Evolutionary conservation across 495 filamentous ascomycete species (phyloP).

Genomic region (Parathielavia hyrcaniae): DNA sequence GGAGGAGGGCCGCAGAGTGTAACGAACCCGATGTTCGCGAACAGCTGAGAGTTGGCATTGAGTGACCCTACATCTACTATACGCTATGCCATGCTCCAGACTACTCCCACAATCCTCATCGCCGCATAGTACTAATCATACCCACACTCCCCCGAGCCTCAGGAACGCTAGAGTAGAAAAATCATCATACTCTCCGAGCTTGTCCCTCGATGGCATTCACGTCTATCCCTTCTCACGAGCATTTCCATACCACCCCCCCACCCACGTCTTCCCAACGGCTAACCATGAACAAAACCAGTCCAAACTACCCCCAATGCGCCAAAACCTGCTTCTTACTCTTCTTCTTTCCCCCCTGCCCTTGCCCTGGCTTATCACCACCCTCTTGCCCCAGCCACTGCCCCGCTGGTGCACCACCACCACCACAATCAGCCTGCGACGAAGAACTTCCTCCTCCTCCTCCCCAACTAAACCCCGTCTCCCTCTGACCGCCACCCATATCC

Average conservation of each 20-base stretch:
- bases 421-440: constrained; percentile 6
- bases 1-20: too few relatives aligned
- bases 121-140: too few relatives aligned
- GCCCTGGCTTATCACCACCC: not conserved
- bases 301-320: constrained; percentile 12
- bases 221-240: too few relatives aligned
- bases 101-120: too few relatives aligned
- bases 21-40: too few relatives aligned
- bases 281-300: not conserved
- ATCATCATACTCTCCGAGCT: too few relatives aligned
- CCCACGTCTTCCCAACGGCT: too few relatives aligned
- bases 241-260: not conserved
- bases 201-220: too few relatives aligned
- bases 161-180: too few relatives aligned
- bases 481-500: constrained; percentile 49
- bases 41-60: too few relatives aligned
- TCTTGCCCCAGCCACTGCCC: not conserved
- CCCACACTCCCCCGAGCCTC: too few relatives aligned
- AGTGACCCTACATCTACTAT: not conserved
- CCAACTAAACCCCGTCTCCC: constrained; percentile 41
- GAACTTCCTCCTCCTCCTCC: constrained; percentile 19
- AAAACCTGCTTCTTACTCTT: constrained; percentile 17
- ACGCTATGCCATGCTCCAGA: too few relatives aligned
- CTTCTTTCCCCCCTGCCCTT: constrained; percentile 4
- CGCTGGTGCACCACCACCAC: constrained; percentile 25